Evolutionary conservation across 768 basidiomycete species (phyloP).

Genomic region (Termitomyces sp.): DNA sequence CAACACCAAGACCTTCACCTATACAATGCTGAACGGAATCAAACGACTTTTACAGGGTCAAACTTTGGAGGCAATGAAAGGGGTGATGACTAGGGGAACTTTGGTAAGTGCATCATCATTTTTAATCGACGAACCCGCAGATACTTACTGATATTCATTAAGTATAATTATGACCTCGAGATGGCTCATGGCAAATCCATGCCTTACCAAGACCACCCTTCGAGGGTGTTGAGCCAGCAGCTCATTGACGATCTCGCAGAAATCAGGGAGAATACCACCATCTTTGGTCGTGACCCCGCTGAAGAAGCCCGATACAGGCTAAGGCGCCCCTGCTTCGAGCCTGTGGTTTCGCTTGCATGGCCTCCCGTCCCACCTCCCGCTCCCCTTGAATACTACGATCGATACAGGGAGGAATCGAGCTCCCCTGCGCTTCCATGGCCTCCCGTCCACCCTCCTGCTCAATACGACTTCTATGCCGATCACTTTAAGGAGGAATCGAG

Average conservation of each 20-base stretch:
- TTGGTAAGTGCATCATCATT: neutral
- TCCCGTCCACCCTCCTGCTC: too few species aligned
- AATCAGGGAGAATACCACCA: neutral
- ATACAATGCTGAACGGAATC: neutral
- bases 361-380: neutral
- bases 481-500: too few species aligned
- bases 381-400: too few species aligned
- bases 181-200: neutral
- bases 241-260: constrained; percentile 3
- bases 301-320: neutral
- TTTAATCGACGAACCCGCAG: neutral
- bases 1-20: neutral
- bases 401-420: too few species aligned
- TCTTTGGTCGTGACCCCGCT: neutral
- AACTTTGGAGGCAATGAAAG: neutral
- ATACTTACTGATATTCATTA: neutral
- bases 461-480: too few species aligned
- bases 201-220: neutral
- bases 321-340: neutral
- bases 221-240: neutral
- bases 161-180: neutral
- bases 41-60: neutral
- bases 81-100: neutral
- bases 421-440: too few species aligned
- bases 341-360: neutral